These are phyloP conservation scores for Aspergillus costaricaensis DNA, from an alignment of 2,329 filamentous ascomycete species.

Conservation along the genomic window DNA sequence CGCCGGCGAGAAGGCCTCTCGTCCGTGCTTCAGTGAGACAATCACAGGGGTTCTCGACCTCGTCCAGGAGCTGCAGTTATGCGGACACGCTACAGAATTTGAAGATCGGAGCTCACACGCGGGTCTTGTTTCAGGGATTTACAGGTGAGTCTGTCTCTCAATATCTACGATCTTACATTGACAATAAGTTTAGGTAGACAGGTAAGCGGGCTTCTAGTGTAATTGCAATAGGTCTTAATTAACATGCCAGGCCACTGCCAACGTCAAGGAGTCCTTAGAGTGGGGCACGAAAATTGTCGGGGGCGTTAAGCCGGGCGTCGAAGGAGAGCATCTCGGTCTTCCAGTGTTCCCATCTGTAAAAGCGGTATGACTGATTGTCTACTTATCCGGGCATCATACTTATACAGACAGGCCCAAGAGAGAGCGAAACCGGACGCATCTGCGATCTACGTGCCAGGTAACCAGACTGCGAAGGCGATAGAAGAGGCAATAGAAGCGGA, in stretches of 20 bases:
- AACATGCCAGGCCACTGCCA: constrained; percentile 65
- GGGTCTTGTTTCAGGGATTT: constrained; percentile 71
- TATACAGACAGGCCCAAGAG: constrained; percentile 61
- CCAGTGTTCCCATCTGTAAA: constrained; percentile 70
- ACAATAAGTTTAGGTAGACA: constrained; percentile 35
- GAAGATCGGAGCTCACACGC: constrained; percentile 66
- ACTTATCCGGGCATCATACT: neutral
- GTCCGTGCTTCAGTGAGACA: constrained; percentile 7
- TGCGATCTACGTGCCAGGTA: constrained; percentile 77
- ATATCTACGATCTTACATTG: neutral
- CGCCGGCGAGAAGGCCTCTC: constrained; percentile 20
- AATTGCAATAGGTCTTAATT: constrained; percentile 6
- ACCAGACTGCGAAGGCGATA: constrained; percentile 70
- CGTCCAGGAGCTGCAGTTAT: constrained; percentile 43
- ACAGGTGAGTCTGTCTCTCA: constrained; percentile 51
- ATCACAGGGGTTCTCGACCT: constrained; percentile 35
- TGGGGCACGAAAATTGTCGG: constrained; percentile 82
- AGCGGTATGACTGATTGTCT: constrained; percentile 42
- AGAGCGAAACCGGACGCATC: constrained; percentile 74
- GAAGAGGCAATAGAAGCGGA: constrained; percentile 79
- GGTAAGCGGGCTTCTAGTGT: constrained; percentile 25
- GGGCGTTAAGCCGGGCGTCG: constrained; percentile 70
- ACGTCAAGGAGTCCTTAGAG: constrained; percentile 72
- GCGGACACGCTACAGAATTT: constrained; percentile 66
- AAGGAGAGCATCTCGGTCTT: constrained; percentile 70